Base-by-base conservation (phyloP, 345 rosid genomes). In the Corymbia maculata region DNA sequence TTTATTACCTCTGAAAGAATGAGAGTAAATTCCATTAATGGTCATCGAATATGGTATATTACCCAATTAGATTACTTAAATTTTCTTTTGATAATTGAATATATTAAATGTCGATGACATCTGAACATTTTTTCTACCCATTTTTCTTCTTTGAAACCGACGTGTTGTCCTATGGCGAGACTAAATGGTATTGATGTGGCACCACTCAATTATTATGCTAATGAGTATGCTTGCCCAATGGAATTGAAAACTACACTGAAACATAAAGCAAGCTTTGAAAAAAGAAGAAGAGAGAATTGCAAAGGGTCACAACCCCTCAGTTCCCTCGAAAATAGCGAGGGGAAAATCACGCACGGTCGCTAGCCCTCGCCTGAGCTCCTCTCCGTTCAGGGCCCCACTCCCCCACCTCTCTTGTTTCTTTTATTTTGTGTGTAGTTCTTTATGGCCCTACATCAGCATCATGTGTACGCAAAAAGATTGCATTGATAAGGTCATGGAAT, bases 81-180 rank as follows among this genome's bases (percentile, higher is more conserved):
- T n/a, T 2, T n/a, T 4, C n/a, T 64, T 28, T 61, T 0, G 26
- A 0, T 28, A 2, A 61, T 61, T 61, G 32, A 2, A 61, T 61
- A 61, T 32, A 61, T 1, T 0, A 8, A 61, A 61, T 61, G 68
- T 8, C 4, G 4, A 61, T 1, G 15, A 7, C 0, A 2, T 12
- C 21, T 22, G 8, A 4, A 2, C 28, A 22, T 4, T 55, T 55
- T 55, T 55, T 55, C 13, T 5, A 55, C 4, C 22, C 22, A 11
- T 22, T 11, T 55, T 55, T 55, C 61, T 55, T 55, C 2, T 21
- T 21, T 12, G 28, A 55, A 55, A 55, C 61, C 28, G 9, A 9
- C 2, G 61, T 2, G 28, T 26, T 5, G 16, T 59, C 68, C 32
- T 14, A 61, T 61, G 68, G 32, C 8, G 1, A 1, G 68, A 61